Evolutionary conservation across 768 basidiomycete genomes (phyloP), one percentile per base, ranked within the genome.

Genomic region (Rhizopogon vulgaris): DNA sequence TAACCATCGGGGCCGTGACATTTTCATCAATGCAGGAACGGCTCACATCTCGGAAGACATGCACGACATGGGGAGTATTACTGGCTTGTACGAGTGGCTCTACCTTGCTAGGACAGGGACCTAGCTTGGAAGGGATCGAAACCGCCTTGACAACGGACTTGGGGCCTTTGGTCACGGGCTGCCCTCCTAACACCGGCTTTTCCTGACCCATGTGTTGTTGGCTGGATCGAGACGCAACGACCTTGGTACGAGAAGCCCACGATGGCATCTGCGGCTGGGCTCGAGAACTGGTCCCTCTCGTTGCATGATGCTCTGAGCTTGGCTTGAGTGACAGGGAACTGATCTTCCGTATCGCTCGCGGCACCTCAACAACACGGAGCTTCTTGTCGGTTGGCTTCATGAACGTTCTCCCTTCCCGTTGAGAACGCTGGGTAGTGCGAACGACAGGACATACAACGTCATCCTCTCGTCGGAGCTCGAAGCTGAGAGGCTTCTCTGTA

Each of bases 271-370:
- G 45, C 32, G 15, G 14, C 7, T 22, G 18, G 8, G 15, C 32
- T 15, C 28, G 43, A 32, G 28, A 22, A 7, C 8, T 45, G 3
- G 30, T 15, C 18, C 17, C 8, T 18, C 18, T 45, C 28, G 17
- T 30, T 2, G 30, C 2, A 22, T 28, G 30, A 22, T 48, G 43
- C 67, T 69, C 48, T 63, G 57, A 8, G 69, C 67, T 24, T 65
- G n/a, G n/a, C n/a, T n/a, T n/a, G n/a, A n/a, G n/a, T n/a, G n/a
- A n/a, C n/a, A n/a, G n/a, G n/a, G n/a, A n/a, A n/a, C n/a, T n/a
- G n/a, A n/a, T n/a, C n/a, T n/a, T n/a, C n/a, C n/a, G 22, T 22
- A 22, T 22, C 22, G 22, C 22, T 22, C 22, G 22, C 22, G 22
- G 22, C 22, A 22, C 65, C 32, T 52, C 48, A 9, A 10, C 37